phyloP scores from a whole-genome alignment of 1,284 basidiomycete species.

The Rhodofomes roseus region DNA sequence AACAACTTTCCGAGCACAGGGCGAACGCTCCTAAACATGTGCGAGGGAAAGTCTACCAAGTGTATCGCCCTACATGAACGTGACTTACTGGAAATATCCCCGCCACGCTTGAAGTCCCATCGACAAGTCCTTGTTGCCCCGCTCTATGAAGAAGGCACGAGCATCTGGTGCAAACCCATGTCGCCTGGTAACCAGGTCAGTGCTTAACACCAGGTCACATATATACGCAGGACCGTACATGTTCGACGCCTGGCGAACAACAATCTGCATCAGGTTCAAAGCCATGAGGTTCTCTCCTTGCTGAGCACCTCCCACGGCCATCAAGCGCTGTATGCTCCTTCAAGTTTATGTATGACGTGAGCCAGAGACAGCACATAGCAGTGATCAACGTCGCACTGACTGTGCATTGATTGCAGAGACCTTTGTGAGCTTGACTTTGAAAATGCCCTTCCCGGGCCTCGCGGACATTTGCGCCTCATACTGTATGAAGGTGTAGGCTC shows the following conservation, averaged over 20 bases:
- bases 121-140: neutral
- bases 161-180: conserved; percentile 20
- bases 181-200: conserved; percentile 8
- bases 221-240: conserved; percentile 9
- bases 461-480: conserved; percentile 6
- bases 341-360: too few relatives aligned
- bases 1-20: conserved; percentile 18
- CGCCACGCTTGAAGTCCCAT: conserved; percentile 15
- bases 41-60: too few relatives aligned
- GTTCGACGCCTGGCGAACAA: conserved; percentile 24
- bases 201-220: neutral
- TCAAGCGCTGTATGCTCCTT: conserved; percentile 10
- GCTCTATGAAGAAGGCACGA: conserved; percentile 9
- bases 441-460: neutral
- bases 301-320: conserved; percentile 1
- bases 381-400: neutral
- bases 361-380: too few relatives aligned
- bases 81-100: conserved; percentile 14
- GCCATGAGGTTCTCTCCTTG: conserved; percentile 13
- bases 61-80: too few relatives aligned
- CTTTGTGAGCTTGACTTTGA: conserved; percentile 2
- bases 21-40: conserved; percentile 14
- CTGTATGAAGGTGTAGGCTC: neutral
- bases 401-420: neutral
- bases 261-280: conserved; percentile 22